phyloP scores from a whole-genome alignment of 371 early-diverging fungal species.

The Mucor irregularis region DNA sequence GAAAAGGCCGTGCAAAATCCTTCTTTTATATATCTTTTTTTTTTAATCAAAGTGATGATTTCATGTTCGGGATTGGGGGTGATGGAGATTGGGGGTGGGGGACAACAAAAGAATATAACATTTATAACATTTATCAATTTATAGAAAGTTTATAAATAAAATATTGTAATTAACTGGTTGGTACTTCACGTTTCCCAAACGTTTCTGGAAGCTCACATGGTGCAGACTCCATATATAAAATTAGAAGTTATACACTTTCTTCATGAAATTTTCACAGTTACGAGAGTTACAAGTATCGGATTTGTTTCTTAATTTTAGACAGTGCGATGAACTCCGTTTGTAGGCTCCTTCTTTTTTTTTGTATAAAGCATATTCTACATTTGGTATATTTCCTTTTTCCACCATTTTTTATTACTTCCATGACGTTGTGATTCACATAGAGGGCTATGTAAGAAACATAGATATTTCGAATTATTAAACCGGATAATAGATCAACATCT shows the following conservation, averaged over 20 bases:
- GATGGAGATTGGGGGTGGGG: neutral
- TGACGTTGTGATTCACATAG: neutral
- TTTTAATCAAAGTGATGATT: neutral
- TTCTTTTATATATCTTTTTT: conserved; percentile 7
- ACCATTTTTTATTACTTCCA: no score
- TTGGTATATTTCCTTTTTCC: no score
- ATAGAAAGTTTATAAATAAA: neutral
- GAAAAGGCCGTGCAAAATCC: conserved; percentile 13
- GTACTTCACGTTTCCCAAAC: conserved; percentile 9
- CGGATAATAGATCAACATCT: neutral
- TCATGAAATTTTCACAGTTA: neutral
- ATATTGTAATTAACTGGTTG: conserved; percentile 1
- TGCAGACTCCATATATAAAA: neutral
- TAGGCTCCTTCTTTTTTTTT: neutral
- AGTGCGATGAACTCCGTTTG: conserved; percentile 1
- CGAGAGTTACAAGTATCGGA: neutral
- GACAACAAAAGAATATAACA: neutral
- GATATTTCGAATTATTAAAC: neutral
- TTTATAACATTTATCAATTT: neutral
- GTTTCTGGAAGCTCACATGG: conserved; percentile 15
- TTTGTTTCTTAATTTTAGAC: conserved; percentile 2
- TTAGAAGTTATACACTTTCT: neutral
- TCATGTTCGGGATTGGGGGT: neutral
- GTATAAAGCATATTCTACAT: no score
- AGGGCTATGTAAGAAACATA: neutral